A percentile compares a stretch with the other conserved stretches of the same genome.
Conservation (phyloP, 2,329 filamentous ascomycete species). For the Aaosphaeria pasadenensis region DNA sequence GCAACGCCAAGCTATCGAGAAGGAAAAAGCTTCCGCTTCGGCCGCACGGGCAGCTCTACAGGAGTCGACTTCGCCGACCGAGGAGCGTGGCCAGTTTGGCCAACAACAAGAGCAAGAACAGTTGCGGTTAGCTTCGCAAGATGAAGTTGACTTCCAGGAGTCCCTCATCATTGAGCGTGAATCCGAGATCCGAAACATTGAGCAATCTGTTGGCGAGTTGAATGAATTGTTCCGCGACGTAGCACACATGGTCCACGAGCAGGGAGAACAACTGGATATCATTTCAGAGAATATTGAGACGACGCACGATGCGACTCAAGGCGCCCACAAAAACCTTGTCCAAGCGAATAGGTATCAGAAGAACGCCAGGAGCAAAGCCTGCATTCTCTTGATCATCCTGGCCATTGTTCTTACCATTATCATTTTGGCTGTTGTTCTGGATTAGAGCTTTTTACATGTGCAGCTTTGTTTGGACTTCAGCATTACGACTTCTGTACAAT, state of each 20-base stretch:
- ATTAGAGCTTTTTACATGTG: constrained; percentile 41
- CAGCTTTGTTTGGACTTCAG: background rate
- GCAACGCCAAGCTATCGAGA: constrained; percentile 88
- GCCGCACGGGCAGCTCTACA: constrained; percentile 81
- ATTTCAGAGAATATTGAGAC: constrained; percentile 87
- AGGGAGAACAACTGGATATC: constrained; percentile 82
- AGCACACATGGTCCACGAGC: constrained; percentile 94
- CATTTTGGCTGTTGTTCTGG: constrained; percentile 78
- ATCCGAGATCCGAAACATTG: constrained; percentile 94
- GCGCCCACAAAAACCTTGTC: constrained; percentile 81
- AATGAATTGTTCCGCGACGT: constrained; percentile 98
- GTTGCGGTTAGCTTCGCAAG: constrained; percentile 78
- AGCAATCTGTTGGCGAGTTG: constrained; percentile 90
- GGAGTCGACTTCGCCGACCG: constrained; percentile 44
- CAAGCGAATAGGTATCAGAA: constrained; percentile 91
- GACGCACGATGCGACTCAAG: constrained; percentile 75
- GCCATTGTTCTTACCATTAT: constrained; percentile 87
- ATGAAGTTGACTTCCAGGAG: constrained; percentile 97
- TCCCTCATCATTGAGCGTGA: constrained; percentile 93
- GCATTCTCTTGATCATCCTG: constrained; percentile 84
- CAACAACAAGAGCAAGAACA: constrained; percentile 65
- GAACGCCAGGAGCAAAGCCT: constrained; percentile 90
- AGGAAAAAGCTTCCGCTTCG: constrained; percentile 80
- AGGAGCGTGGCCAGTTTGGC: constrained; percentile 44
- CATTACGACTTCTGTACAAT: background rate